These are phyloP conservation scores for Cladophialophora yegresii DNA, from an alignment of 2,329 filamentous ascomycete genomes.

Conservation along the genomic window DNA sequence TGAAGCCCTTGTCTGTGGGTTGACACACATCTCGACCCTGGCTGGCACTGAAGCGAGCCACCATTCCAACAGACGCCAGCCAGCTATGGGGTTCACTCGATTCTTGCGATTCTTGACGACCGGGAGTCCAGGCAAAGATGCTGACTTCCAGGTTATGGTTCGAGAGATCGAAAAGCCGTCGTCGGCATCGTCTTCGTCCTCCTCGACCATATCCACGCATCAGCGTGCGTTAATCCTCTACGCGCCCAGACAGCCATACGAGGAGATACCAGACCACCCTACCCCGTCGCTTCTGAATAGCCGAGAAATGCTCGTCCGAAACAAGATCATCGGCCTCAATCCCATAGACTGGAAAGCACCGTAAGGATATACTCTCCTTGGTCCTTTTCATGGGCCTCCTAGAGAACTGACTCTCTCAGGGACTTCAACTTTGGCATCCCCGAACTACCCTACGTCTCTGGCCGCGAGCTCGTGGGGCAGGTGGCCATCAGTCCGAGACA, in stretches of 20 bases:
- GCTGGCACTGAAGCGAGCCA: neutral
- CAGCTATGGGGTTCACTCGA: slow-evolving; percentile 21
- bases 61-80: neutral
- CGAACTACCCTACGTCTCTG: slow-evolving; percentile 66
- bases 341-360: slow-evolving; percentile 70
- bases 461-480: slow-evolving; percentile 68
- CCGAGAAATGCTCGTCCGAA: slow-evolving; percentile 31
- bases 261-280: slow-evolving; percentile 18
- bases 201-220: slow-evolving; percentile 16
- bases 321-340: slow-evolving; percentile 63
- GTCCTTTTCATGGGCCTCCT: neutral
- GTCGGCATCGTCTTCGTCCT: slow-evolving; percentile 8
- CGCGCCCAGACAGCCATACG: slow-evolving; percentile 23
- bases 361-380: slow-evolving; percentile 10
- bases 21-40: slow-evolving; percentile 7
- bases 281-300: slow-evolving; percentile 16
- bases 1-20: slow-evolving; percentile 4
- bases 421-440: slow-evolving; percentile 73
- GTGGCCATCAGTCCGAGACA: slow-evolving; percentile 54
- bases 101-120: slow-evolving; percentile 13
- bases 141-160: slow-evolving; percentile 1
- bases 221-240: slow-evolving; percentile 22
- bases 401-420: slow-evolving; percentile 46
- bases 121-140: slow-evolving; percentile 9
- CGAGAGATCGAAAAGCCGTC: slow-evolving; percentile 21